Conservation (phyloP, 208 protist species). For the Crithidia acanthocephali region DNA sequence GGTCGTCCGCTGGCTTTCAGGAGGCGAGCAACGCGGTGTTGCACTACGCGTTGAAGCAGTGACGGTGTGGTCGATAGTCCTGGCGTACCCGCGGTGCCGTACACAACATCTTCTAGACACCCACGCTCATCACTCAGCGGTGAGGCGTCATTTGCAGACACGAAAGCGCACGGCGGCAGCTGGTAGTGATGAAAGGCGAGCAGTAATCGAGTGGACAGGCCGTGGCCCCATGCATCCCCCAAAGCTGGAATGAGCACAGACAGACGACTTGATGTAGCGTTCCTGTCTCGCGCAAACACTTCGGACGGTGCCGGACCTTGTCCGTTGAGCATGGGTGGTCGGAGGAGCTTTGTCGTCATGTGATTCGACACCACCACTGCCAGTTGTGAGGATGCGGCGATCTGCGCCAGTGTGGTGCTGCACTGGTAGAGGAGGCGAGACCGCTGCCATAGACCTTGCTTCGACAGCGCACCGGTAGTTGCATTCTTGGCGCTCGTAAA, state of each 20-base stretch:
- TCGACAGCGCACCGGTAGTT: neutral
- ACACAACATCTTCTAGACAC: conserved; percentile 41
- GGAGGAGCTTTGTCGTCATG: conserved; percentile 60
- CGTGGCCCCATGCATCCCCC: conserved; percentile 73
- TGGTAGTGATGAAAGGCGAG: conserved; percentile 74
- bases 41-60: conserved; percentile 15
- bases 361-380: conserved; percentile 90
- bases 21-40: conserved; percentile 79
- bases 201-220: conserved; percentile 56
- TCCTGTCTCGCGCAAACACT: neutral
- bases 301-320: no score
- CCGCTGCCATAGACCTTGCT: conserved; percentile 43
- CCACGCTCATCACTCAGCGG: neutral
- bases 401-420: conserved; percentile 51
- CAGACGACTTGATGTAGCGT: neutral
- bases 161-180: conserved; percentile 13
- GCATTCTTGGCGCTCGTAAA: neutral
- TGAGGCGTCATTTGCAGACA: no score
- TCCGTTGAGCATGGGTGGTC: neutral
- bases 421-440: conserved; percentile 65
- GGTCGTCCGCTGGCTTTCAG: conserved; percentile 47
- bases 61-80: neutral
- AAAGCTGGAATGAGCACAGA: conserved; percentile 68
- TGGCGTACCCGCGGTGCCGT: neutral
- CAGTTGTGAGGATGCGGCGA: conserved; percentile 46